Percentiles rank a stretch among this genome's conserved stretches.
phyloP scores from a whole-genome alignment of 2,329 filamentous ascomycete species.

The Aureobasidium sp. region DNA sequence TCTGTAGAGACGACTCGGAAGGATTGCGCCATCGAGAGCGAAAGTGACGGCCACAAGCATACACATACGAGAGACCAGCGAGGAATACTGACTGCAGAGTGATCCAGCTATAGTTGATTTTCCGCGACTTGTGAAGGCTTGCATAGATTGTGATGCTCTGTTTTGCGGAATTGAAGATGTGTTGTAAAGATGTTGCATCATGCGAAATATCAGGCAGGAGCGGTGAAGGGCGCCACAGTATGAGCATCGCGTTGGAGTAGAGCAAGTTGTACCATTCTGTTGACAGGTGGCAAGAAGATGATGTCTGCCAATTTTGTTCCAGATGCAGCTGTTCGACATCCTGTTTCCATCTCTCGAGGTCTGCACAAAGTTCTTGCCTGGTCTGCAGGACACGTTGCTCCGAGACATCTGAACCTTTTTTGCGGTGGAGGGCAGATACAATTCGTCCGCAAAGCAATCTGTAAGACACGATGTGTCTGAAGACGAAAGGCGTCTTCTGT shows the following conservation, averaged over 20 bases:
- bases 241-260: slow-evolving; percentile 38
- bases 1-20: slow-evolving; percentile 20
- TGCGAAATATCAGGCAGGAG: slow-evolving; percentile 18
- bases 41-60: slow-evolving; percentile 37
- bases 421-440: slow-evolving; percentile 31
- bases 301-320: slow-evolving; percentile 20
- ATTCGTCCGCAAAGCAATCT: slow-evolving; percentile 37
- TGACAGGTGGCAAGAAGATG: slow-evolving; percentile 36
- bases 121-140: slow-evolving; percentile 37
- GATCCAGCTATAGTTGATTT: slow-evolving; percentile 46
- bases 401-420: slow-evolving; percentile 18
- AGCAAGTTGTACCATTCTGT: slow-evolving; percentile 39
- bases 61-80: slow-evolving; percentile 40
- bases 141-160: slow-evolving; percentile 39
- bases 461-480: slow-evolving; percentile 37
- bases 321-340: slow-evolving; percentile 26
- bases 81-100: slow-evolving; percentile 45
- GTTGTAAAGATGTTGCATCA: slow-evolving; percentile 17
- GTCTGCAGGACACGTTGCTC: slow-evolving; percentile 18
- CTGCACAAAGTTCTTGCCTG: slow-evolving; percentile 24
- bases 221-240: slow-evolving; percentile 38
- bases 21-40: slow-evolving; percentile 20
- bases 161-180: slow-evolving; percentile 34
- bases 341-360: slow-evolving; percentile 30
- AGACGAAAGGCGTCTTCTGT: slow-evolving; percentile 21